These are phyloP conservation scores for Russula abietina DNA, from an alignment of 768 basidiomycete species.

Conservation along the genomic window DNA sequence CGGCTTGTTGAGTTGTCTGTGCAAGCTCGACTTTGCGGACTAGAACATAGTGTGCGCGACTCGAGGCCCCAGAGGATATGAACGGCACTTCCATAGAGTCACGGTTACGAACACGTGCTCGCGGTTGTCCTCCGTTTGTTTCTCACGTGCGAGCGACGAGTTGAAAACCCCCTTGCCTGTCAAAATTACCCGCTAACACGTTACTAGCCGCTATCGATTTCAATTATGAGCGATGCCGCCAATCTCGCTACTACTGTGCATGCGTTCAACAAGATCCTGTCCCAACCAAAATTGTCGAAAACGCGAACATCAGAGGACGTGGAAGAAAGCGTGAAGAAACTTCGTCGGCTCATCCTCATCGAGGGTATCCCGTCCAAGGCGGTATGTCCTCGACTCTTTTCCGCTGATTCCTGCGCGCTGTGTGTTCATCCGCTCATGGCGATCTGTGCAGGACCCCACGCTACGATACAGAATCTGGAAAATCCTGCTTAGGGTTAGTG, in stretches of 20 bases:
- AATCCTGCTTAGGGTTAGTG: slow-evolving; percentile 77
- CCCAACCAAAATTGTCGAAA: slow-evolving; percentile 60
- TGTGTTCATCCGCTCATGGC: not conserved
- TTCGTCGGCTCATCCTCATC: slow-evolving; percentile 81
- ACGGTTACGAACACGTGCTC: slow-evolving; percentile 1
- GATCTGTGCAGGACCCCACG: slow-evolving; percentile 56
- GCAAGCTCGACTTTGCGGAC: slow-evolving; percentile 69
- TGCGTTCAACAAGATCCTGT: slow-evolving; percentile 76
- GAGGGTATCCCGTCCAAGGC: slow-evolving; percentile 80
- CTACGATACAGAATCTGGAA: slow-evolving; percentile 93
- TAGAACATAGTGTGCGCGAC: slow-evolving; percentile 66
- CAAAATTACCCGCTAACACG: not conserved
- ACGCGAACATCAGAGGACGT: slow-evolving; percentile 57
- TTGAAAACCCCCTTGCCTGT: not conserved
- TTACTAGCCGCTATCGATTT: not conserved
- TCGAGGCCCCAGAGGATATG: slow-evolving; percentile 70
- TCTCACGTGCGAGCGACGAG: not conserved
- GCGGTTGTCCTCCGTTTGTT: not conserved
- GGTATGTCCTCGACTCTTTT: slow-evolving; percentile 38
- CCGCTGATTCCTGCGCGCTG: not conserved
- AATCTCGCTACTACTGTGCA: slow-evolving; percentile 44
- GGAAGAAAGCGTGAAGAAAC: slow-evolving; percentile 79
- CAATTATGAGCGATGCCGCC: slow-evolving; percentile 11
- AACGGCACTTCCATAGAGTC: slow-evolving; percentile 63
- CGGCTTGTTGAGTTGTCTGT: slow-evolving; percentile 48